Percentiles rank a stretch among this genome's conserved stretches.
phyloP scores from a whole-genome alignment of 805 yeast species.

The Zygosaccharomyces lentus region DNA sequence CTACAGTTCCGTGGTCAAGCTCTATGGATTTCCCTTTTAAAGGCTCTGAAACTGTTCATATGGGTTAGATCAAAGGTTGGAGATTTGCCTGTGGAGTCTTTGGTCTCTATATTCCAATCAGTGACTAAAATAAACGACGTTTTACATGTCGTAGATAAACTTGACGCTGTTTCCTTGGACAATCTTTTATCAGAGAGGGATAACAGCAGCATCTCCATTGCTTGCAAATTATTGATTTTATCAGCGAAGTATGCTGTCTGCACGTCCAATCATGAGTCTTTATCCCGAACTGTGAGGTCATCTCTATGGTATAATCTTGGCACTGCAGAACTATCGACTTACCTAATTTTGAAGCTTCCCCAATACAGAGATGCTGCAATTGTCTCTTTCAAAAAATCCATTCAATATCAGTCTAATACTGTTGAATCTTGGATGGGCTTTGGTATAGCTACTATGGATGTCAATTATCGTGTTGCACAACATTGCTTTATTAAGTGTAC shows the following conservation, averaged over 20 bases:
- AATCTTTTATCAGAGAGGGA: slow-evolving; percentile 20
- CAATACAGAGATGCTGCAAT: slow-evolving; percentile 50
- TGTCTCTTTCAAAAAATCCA: slow-evolving; percentile 56
- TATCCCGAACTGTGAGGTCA: slow-evolving; percentile 49
- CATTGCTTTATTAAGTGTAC: slow-evolving; percentile 88
- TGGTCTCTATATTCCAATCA: slow-evolving; percentile 31
- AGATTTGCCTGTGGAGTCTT: slow-evolving; percentile 45
- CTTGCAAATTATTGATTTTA: slow-evolving; percentile 41
- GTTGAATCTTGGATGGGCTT: slow-evolving; percentile 76
- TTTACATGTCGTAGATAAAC: slow-evolving; percentile 24
- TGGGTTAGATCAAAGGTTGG: slow-evolving; percentile 50
- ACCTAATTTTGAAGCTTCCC: slow-evolving; percentile 28
- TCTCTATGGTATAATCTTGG: slow-evolving; percentile 68
- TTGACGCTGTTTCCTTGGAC: slow-evolving; percentile 26
- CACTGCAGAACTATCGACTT: slow-evolving; percentile 51
- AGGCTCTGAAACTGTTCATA: slow-evolving; percentile 51
- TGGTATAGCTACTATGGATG: slow-evolving; percentile 66
- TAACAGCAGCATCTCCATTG: slow-evolving; percentile 35
- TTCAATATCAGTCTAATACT: slow-evolving; percentile 65
- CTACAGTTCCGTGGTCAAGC: slow-evolving; percentile 39
- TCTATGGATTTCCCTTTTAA: slow-evolving; percentile 65
- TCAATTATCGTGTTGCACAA: slow-evolving; percentile 73
- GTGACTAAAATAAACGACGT: slow-evolving; percentile 15
- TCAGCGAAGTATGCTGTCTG: slow-evolving; percentile 45
- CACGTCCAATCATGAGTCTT: slow-evolving; percentile 11